Evolutionary conservation across 1,284 basidiomycete genomes (phyloP), one percentile per base, ranked within the genome.

Genomic region (Marasmius sp.): DNA sequence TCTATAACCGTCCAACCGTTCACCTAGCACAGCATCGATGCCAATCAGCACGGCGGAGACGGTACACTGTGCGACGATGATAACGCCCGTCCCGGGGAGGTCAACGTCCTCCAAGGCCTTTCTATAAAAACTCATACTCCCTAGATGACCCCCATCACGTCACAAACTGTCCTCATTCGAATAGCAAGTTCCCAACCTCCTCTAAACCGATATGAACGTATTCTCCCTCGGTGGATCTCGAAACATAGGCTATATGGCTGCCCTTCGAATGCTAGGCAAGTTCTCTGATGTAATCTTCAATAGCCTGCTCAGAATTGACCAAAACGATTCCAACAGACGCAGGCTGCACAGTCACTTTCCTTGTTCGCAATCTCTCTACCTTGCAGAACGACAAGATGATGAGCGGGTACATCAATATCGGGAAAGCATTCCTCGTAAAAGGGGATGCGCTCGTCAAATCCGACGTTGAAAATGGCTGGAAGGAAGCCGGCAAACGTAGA

Each of bases 201-300:
- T 27, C 27, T 27, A 2, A 10, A 47, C 14, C 38, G 43, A 49
- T 11, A 60, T 63, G 62, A 79, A 75, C 64, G 74, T 79, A 34
- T 69, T 85, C 59, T 71, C 77, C 14, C 75, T 89, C n/a, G 87
- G 87, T 47, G 86, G 79, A 7, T 89, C 88, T 10, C 79, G 81
- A 57, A 87, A 88, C 71, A 86, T 87, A 63, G 87, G 87, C 3
- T 88, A 87, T 73, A 75, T 76, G 62, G 70, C 86, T 47, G 74
- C 82, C 1, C 53, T 82, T 36, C 72, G 84, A 16, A 74, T 89
- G 1, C 76, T 87, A 33, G 74, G 85, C 86, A 65, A 43, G 78
- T 51, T 43, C 41, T 37, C 36, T 33, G 49, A 48, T 11, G 38
- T 52, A 9, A 27, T 45, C 18, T 22, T 8, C 20, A 50, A 49